Conservation (phyloP, 1,284 basidiomycete species). For the Kwoniella shivajii region DNA sequence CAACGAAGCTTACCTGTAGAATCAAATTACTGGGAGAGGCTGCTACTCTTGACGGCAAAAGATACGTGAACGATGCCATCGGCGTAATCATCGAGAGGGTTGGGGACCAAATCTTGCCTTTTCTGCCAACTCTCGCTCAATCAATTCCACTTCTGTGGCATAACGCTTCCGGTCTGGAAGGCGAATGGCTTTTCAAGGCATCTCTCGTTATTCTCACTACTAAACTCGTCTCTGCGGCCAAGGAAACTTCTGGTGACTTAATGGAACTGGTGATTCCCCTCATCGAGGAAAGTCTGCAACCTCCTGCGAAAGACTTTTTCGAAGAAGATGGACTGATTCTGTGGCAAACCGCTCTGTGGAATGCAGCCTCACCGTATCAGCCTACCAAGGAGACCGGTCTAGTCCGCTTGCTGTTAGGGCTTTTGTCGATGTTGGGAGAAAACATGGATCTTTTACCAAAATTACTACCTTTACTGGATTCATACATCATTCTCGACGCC, state of each 20-base stretch:
- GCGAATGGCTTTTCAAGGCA: constrained; percentile 77
- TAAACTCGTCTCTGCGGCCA: constrained; percentile 63
- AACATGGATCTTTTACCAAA: constrained; percentile 77
- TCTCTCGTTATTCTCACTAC: constrained; percentile 72
- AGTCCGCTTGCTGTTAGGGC: constrained; percentile 68
- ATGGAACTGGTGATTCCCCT: constrained; percentile 67
- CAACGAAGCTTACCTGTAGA: constrained; percentile 15
- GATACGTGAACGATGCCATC: constrained; percentile 68
- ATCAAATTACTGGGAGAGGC: constrained; percentile 68
- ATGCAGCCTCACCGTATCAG: constrained; percentile 63
- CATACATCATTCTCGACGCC: constrained; percentile 75
- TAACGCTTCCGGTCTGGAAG: constrained; percentile 55
- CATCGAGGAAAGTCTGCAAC: constrained; percentile 70
- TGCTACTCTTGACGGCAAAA: constrained; percentile 76
- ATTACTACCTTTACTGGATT: constrained; percentile 70
- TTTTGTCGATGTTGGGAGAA: constrained; percentile 63
- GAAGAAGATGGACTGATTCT: constrained; percentile 77
- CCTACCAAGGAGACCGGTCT: constrained; percentile 56
- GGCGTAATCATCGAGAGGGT: constrained; percentile 73
- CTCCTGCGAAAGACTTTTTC: constrained; percentile 66
- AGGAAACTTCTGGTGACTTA: constrained; percentile 42
- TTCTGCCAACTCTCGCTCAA: constrained; percentile 65
- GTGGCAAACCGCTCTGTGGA: constrained; percentile 73
- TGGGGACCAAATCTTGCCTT: constrained; percentile 70
- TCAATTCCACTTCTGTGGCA: constrained; percentile 70